Evolutionary conservation across 768 basidiomycete species (phyloP).

Genomic region (Cystobasidium ongulense): DNA sequence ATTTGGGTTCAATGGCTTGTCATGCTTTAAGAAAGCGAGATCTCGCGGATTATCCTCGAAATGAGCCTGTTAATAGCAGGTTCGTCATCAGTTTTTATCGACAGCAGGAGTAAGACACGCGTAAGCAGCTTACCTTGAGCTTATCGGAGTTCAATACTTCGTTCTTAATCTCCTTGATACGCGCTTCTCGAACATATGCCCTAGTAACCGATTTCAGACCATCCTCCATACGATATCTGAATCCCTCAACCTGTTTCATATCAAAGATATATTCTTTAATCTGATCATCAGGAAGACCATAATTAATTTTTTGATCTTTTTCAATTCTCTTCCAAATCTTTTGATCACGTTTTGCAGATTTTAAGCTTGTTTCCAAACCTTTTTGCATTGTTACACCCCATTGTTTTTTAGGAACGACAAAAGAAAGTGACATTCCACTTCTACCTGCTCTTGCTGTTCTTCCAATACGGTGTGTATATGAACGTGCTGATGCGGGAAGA

Average conservation of each 20-base stretch:
- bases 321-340: constrained; percentile 67
- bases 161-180: constrained; percentile 82
- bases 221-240: constrained; percentile 96
- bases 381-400: constrained; percentile 61
- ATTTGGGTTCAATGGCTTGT: constrained; percentile 83
- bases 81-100: not conserved
- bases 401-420: constrained; percentile 58
- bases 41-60: constrained; percentile 95
- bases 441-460: constrained; percentile 93
- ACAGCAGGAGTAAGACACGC: not conserved
- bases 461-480: constrained; percentile 92
- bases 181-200: constrained; percentile 75
- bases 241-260: constrained; percentile 91
- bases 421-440: constrained; percentile 82
- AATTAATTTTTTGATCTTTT: constrained; percentile 73
- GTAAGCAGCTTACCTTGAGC: constrained; percentile 65
- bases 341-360: constrained; percentile 68
- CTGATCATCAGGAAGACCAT: constrained; percentile 46
- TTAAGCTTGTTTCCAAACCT: constrained; percentile 55
- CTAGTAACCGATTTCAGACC: constrained; percentile 80
- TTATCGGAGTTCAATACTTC: constrained; percentile 94
- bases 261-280: constrained; percentile 89
- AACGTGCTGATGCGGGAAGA: constrained; percentile 72
- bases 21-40: constrained; percentile 82
- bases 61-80: constrained; percentile 62